These are phyloP conservation scores for Raphanus sativus DNA, from an alignment of 345 rosid genomes.

Conservation along the genomic window DNA sequence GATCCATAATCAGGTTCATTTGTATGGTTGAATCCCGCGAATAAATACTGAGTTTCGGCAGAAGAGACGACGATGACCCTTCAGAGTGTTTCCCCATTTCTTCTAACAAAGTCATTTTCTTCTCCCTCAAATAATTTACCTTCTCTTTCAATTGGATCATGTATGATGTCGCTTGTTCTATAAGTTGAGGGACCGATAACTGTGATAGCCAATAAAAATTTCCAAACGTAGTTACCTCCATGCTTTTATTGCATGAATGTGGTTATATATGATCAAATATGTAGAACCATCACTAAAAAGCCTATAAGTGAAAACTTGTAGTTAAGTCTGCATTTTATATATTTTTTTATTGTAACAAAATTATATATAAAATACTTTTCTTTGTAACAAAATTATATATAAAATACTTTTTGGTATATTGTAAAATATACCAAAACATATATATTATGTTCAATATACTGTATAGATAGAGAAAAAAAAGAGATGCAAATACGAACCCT, in stretches of 20 bases:
- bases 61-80: not conserved
- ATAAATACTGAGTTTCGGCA: not conserved
- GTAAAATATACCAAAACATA: no score
- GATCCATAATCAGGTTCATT: not conserved
- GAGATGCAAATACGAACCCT: not conserved
- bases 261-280: not conserved
- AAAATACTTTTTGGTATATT: no score
- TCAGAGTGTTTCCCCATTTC: not conserved
- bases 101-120: not conserved
- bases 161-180: constrained; percentile 26
- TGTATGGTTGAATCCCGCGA: not conserved
- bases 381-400: no score
- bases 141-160: constrained; percentile 23
- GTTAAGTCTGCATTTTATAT: not conserved
- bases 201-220: not conserved
- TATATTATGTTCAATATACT: not conserved
- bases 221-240: not conserved
- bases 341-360: no score
- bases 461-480: not conserved
- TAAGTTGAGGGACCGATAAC: constrained; percentile 20
- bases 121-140: constrained; percentile 14
- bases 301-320: not conserved
- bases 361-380: no score
- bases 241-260: not conserved
- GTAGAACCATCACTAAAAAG: not conserved